Base-by-base conservation (phyloP, 164 flowering plant genomes). In the Stephania japonica region DNA sequence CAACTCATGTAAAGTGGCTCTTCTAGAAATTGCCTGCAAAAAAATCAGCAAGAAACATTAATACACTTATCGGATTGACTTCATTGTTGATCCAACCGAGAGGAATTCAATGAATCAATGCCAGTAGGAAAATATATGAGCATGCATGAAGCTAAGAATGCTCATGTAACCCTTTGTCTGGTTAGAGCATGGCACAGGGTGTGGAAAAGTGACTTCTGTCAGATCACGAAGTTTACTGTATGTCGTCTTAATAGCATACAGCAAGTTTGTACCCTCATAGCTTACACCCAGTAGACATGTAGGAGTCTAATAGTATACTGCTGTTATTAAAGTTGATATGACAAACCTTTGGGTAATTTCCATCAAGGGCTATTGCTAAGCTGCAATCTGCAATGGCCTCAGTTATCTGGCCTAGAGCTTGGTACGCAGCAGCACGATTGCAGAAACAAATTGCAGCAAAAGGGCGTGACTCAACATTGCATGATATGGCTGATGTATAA, bases 301-400 rank as follows among this genome's bases (percentile, higher is more conserved):
- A 32, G 38, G 38, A 32, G 38, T 32, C 38, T 32, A 2, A 4
- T 32, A 32, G 63, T 5, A 18, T 16, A 14, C 18, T 56, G 23
- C n/a, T 16, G 32, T 26, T 13, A 12, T 27, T 67, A 38, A 44
- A 49, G 63, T 14, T 16, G 18, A 18, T 64, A 72, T 76, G 23
- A 64, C 83, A 77, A 73, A 96, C 99, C 97, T 96, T 96, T 23
- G 80, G 67, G 70, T 96, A 96, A 78, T 78, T 85, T 77, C 80
- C 86, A 83, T 93, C 91, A 71, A 96, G 95, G 63, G 98, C 97
- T 21, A 96, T 90, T 67, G 99, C 92, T 24, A 93, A 80, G 78
- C 94, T 90, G 81, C 98, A 96, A 83, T 96, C 99, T 18, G 97
- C 88, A 83, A 96, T 93, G 74, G 99, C 99, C 85, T 93, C 97